phyloP scores from a whole-genome alignment of 129 eudicot species.

The Centella asiatica region DNA sequence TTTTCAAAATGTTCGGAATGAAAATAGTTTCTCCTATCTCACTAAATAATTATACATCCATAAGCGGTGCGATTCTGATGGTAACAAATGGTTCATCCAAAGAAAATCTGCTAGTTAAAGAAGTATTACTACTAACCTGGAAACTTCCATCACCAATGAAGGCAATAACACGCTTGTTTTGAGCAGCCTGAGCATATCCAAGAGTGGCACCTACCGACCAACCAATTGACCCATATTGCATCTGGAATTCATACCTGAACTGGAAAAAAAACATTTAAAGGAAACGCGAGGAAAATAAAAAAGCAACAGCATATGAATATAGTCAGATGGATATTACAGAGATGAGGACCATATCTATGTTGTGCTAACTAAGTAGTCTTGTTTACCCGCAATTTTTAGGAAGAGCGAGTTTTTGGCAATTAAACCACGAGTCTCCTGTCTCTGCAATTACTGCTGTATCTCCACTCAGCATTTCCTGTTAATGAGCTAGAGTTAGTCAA shows the following conservation, averaged over 20 bases:
- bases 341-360: neutral
- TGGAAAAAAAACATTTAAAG: slow-evolving; percentile 4
- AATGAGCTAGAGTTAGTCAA: slow-evolving; percentile 11
- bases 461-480: slow-evolving; percentile 66
- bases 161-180: slow-evolving; percentile 70
- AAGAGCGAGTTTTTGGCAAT: slow-evolving; percentile 79
- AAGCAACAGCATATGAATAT: neutral
- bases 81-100: too few species aligned
- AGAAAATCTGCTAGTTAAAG: neutral
- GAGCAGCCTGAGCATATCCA: slow-evolving; percentile 88
- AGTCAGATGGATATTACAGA: neutral
- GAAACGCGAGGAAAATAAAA: neutral
- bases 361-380: neutral
- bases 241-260: slow-evolving; percentile 77
- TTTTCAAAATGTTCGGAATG: neutral
- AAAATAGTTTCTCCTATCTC: too few species aligned
- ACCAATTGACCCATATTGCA: slow-evolving; percentile 95
- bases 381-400: slow-evolving; percentile 79
- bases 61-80: too few species aligned
- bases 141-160: slow-evolving; percentile 96
- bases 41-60: neutral
- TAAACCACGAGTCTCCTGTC: slow-evolving; percentile 98
- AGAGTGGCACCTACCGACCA: slow-evolving; percentile 97
- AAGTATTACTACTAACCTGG: slow-evolving; percentile 39
- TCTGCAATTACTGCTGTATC: slow-evolving; percentile 75